Evolutionary conservation across 192 early-diverging fungal genomes (phyloP).

Genomic region (Coemansia sp.): DNA sequence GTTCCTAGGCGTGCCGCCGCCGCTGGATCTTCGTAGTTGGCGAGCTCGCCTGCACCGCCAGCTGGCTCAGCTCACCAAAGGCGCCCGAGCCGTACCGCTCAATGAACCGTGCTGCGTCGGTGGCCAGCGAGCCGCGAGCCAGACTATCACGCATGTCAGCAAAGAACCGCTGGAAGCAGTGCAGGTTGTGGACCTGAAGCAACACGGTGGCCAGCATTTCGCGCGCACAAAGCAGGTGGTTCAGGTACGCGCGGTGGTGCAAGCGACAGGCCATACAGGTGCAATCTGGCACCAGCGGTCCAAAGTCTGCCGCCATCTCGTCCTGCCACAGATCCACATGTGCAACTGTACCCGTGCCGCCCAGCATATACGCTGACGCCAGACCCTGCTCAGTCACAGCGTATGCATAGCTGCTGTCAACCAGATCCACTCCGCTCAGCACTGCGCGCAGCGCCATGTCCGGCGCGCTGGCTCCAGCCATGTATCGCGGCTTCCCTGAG

Average conservation of each 20-base stretch:
- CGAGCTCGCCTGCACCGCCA: constrained; percentile 30
- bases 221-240: constrained; percentile 67
- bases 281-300: constrained; percentile 61
- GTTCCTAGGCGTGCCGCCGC: constrained; percentile 31
- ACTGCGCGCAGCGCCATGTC: constrained; percentile 40
- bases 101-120: constrained; percentile 27
- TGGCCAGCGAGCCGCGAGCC: constrained; percentile 22
- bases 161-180: constrained; percentile 47
- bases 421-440: constrained; percentile 63
- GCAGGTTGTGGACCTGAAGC: constrained; percentile 60
- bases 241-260: constrained; percentile 70
- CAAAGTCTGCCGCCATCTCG: constrained; percentile 57
- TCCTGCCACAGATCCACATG: constrained; percentile 59
- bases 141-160: constrained; percentile 38
- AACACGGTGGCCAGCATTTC: constrained; percentile 79
- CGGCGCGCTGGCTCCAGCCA: constrained; percentile 47
- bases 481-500: constrained; percentile 36
- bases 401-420: constrained; percentile 67
- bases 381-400: constrained; percentile 64
- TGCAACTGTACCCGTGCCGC: constrained; percentile 1
- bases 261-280: constrained; percentile 63
- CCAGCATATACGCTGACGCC: constrained; percentile 59
- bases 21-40: constrained; percentile 51
- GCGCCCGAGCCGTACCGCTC: constrained; percentile 22
- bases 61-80: constrained; percentile 37